phyloP scores from a whole-genome alignment of 495 filamentous ascomycete genomes.

The Penicillium egyptiacum region DNA sequence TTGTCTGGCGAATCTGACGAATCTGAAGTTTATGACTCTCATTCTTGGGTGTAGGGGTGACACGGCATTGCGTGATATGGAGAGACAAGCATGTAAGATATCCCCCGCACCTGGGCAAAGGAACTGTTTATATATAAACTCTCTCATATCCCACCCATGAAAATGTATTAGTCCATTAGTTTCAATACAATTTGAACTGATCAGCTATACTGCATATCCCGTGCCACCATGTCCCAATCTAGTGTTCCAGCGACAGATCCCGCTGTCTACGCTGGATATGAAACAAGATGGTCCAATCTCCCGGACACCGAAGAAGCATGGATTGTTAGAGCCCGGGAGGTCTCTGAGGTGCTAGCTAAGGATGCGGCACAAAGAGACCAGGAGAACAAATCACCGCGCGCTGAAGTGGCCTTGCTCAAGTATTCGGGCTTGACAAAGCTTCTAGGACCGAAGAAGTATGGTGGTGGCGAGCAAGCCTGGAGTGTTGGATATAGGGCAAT shows the following conservation, averaged over 20 bases:
- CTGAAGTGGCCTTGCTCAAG: slow-evolving; percentile 58
- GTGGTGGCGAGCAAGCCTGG: slow-evolving; percentile 59
- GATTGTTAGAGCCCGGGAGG: slow-evolving; percentile 52
- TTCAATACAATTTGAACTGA: background rate
- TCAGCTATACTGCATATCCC: background rate
- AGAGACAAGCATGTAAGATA: background rate
- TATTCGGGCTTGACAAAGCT: slow-evolving; percentile 56
- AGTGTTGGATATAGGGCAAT: slow-evolving; percentile 56
- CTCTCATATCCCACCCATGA: background rate
- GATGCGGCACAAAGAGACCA: slow-evolving; percentile 55
- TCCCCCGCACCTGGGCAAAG: no score
- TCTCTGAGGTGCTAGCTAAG: slow-evolving; percentile 50
- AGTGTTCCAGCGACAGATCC: slow-evolving; percentile 46
- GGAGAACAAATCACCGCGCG: slow-evolving; percentile 55
- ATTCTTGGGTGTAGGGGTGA: background rate
- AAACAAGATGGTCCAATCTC: slow-evolving; percentile 45
- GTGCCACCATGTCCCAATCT: slow-evolving; percentile 17
- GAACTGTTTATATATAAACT: background rate
- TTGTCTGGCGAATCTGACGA: background rate
- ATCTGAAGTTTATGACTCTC: background rate
- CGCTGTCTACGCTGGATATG: slow-evolving; percentile 48
- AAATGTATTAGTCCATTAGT: background rate
- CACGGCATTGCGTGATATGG: slow-evolving; percentile 7
- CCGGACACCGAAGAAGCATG: slow-evolving; percentile 48
- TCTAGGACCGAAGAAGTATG: slow-evolving; percentile 53